These are phyloP conservation scores for Thelephora ganbajun DNA, from an alignment of 768 basidiomycete species.

Conservation along the genomic window DNA sequence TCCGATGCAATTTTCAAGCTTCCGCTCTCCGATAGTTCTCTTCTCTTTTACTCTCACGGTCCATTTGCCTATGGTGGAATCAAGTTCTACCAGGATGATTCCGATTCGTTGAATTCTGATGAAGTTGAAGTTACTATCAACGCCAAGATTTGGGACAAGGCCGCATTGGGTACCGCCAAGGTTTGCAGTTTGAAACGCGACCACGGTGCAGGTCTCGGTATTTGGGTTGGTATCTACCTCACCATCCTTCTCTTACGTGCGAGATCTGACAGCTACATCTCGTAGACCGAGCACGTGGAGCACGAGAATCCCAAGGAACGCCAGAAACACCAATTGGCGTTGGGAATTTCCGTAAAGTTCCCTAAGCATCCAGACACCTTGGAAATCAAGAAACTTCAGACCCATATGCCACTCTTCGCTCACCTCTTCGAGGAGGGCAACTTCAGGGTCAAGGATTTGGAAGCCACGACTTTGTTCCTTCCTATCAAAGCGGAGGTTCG, in stretches of 20 bases:
- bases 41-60: constrained; percentile 3
- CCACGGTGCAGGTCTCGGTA: constrained; percentile 15
- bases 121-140: constrained; percentile 11
- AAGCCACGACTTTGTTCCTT: background rate
- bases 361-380: constrained; percentile 18
- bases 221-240: constrained; percentile 13
- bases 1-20: background rate
- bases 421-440: constrained; percentile 24
- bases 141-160: constrained; percentile 6
- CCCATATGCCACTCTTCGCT: constrained; percentile 24
- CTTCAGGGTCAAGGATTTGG: constrained; percentile 11
- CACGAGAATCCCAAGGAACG: background rate
- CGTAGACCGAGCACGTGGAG: constrained; percentile 17
- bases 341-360: constrained; percentile 23
- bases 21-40: background rate
- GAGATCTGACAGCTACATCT: background rate
- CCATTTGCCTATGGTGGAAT: constrained; percentile 5
- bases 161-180: constrained; percentile 5
- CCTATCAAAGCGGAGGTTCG: background rate
- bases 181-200: constrained; percentile 12
- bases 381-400: constrained; percentile 28
- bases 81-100: constrained; percentile 6
- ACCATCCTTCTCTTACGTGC: background rate
- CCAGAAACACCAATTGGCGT: constrained; percentile 13
- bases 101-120: constrained; percentile 3